phyloP scores from a whole-genome alignment of 148 eudicot species.

The Limonium bicolor region DNA sequence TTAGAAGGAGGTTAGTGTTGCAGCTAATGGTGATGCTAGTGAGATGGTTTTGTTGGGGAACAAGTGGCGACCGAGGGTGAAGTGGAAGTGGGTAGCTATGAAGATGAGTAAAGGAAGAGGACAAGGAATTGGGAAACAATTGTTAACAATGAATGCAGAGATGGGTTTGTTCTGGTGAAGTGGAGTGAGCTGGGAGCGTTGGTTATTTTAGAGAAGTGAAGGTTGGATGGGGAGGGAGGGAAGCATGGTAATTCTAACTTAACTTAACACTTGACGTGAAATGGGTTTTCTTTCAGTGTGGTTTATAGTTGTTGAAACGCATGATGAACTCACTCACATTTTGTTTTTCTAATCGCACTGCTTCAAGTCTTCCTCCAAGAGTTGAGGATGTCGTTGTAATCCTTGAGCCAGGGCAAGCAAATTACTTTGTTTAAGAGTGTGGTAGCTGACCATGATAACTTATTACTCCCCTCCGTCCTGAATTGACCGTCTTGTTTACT shows the following conservation, averaged over 20 bases:
- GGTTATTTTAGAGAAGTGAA: not conserved
- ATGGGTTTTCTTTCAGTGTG: too few species aligned
- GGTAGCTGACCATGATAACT: too few species aligned
- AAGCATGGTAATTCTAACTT: not conserved
- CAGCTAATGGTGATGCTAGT: too few species aligned
- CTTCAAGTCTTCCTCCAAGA: too few species aligned
- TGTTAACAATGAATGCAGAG: not conserved
- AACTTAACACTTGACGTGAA: not conserved
- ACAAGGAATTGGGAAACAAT: not conserved
- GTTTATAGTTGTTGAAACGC: not conserved
- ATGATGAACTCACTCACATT: not conserved
- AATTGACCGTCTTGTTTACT: too few species aligned
- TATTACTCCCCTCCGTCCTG: too few species aligned
- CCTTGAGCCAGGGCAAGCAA: too few species aligned
- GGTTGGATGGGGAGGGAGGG: too few species aligned
- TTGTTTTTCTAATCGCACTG: too few species aligned
- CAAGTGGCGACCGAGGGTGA: not conserved
- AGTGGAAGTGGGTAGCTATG: not conserved
- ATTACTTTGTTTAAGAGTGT: too few species aligned
- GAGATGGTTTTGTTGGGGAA: not conserved
- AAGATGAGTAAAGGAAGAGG: not conserved
- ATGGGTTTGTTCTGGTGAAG: not conserved
- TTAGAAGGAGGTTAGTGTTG: too few species aligned
- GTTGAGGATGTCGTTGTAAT: too few species aligned
- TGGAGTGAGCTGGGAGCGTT: not conserved